Evolutionary conservation across 1,139 yeast genomes (phyloP), one percentile per base, ranked within the genome.

Genomic region (Geotrichum carabidarum): DNA sequence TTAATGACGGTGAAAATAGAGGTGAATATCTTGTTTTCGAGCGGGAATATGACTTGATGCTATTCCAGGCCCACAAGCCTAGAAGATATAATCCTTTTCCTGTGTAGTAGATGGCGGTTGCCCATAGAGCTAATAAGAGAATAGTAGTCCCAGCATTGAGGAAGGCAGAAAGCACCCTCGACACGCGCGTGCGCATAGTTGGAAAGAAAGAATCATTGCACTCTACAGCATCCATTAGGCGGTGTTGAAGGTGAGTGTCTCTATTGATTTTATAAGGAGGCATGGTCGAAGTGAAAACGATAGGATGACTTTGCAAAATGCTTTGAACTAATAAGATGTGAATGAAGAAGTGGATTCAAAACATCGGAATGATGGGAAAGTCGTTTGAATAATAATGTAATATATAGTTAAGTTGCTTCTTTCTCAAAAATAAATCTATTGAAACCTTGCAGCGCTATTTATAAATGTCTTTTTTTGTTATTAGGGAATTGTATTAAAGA

Each of bases 231-330:
- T 43, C 46, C 46, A 43, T 43, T 14, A 43, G 32, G 4, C 30
- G 46, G 46, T 43, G 46, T 18, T 43, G 46, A 1, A 43, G 36
- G 11, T 17, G 46, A 22, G 46, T 43, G 36, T 31, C 46, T 7
- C 11, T 43, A 14, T 9, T 9, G 9, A 43, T 15, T n/a, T 35
- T 8, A 27, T 11, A 11, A 12, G 30, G 34, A 11, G 36, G 15
- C 34, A 43, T 43, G 36, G 4, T 42, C 6, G 27, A 42, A 4
- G 31, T 2, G 22, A 17, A 17, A 14, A n/a, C 32, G 31, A 42
- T 15, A 11, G 32, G 4, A 42, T 8, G 15, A 9, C 12, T 22
- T 3, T 38, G 15, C 11, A 38, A 38, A 38, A n/a, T 11, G 14
- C 3, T 11, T 34, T 11, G 37, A 34, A 34, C n/a, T 3, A 34